These are phyloP conservation scores for Sporothrix brunneoviolacea DNA, from an alignment of 2,329 filamentous ascomycete species.

Conservation along the genomic window DNA sequence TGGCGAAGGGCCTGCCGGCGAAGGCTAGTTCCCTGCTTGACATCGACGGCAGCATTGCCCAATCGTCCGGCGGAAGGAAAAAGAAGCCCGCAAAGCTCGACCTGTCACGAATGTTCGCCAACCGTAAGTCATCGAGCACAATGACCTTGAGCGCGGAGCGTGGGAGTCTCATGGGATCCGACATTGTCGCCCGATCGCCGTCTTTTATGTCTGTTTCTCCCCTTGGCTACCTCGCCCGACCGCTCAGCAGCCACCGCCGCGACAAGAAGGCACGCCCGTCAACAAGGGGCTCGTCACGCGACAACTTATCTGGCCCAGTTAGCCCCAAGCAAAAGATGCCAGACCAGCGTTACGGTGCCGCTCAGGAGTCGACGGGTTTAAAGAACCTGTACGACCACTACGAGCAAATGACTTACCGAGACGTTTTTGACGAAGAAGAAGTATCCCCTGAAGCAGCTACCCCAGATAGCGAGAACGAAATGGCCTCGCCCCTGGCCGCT, in stretches of 20 bases:
- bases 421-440: constrained; percentile 30
- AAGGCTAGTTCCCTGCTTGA: constrained; percentile 40
- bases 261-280: constrained; percentile 28
- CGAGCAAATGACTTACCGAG: constrained; percentile 47
- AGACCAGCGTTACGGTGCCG: constrained; percentile 5
- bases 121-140: constrained; percentile 22
- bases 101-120: constrained; percentile 37
- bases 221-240: constrained; percentile 20
- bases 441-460: background rate
- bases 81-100: constrained; percentile 45
- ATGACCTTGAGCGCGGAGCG: constrained; percentile 8
- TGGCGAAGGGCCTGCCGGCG: constrained; percentile 47
- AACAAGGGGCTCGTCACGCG: constrained; percentile 28
- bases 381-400: constrained; percentile 52
- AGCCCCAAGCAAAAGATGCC: background rate
- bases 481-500: background rate
- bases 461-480: background rate
- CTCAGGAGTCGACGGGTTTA: constrained; percentile 27
- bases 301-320: constrained; percentile 1
- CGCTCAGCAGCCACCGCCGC: constrained; percentile 22
- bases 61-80: constrained; percentile 27
- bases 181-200: constrained; percentile 35
- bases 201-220: constrained; percentile 35
- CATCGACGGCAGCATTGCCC: constrained; percentile 32
- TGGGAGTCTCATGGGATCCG: constrained; percentile 29